A percentile compares a stretch with the other conserved stretches of the same genome.
Evolutionary conservation across 495 filamentous ascomycete species (phyloP).

Genomic region (Aspergillus wentii): DNA sequence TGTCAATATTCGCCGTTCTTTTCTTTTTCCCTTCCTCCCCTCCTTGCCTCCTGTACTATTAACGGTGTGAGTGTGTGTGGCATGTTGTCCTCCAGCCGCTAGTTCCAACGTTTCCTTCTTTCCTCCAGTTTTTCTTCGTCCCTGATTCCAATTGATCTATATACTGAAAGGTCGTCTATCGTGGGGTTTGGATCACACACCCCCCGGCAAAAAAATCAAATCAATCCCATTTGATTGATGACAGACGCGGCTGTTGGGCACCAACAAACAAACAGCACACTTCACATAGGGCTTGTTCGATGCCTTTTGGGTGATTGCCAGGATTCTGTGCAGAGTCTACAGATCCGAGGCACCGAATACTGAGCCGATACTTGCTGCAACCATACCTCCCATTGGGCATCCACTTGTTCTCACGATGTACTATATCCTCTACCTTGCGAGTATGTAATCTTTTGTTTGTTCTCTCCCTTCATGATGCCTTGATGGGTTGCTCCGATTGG

Average conservation of each 20-base stretch:
- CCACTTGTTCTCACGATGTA: conserved; percentile 43
- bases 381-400: conserved; percentile 20
- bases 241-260: conserved; percentile 27
- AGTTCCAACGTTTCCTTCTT: conserved; percentile 9
- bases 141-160: no score
- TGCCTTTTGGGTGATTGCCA: conserved; percentile 27
- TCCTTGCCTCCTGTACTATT: no score
- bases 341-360: conserved; percentile 21
- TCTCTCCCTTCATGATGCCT: no score
- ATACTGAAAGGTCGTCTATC: no score
- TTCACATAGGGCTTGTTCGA: conserved; percentile 19
- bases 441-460: no score
- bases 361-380: conserved; percentile 9
- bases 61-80: no score
- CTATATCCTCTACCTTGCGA: conserved; percentile 65
- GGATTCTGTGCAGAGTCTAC: conserved; percentile 26
- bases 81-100: conserved; percentile 6
- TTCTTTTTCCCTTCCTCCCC: no score
- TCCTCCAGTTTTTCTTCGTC: no score
- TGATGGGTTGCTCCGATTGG: no score
- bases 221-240: conserved; percentile 5
- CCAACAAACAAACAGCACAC: conserved; percentile 23
- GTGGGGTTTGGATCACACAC: no score
- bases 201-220: no score
- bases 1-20: no score